Evolutionary conservation across 83 land plant species (phyloP), one percentile per base, ranked within the genome.

Genomic region (Thuja plicata): DNA sequence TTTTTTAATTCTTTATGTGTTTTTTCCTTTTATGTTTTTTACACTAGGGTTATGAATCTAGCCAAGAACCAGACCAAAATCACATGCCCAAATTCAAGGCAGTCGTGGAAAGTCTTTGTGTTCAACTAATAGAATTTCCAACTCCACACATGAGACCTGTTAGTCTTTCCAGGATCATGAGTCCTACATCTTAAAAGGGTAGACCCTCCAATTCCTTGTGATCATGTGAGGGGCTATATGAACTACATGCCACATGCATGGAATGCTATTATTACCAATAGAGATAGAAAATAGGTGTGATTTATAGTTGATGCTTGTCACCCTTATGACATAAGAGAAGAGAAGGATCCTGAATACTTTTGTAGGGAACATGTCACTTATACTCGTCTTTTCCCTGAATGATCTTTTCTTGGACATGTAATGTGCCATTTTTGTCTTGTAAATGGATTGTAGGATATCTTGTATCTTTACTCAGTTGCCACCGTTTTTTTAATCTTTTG

Each of bases 201-300:
- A 89, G 94, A 94, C 86, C 99, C 99, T 85, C 94, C 94, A 40
- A 89, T 98, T 45, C 99, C 96, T 43, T 98, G 99, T 91, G 99
- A 97, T 91, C 94, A 97, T 79, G 95, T 98, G 0, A 93, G 99
- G 84, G 99, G 99, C 32, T 98, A 97, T 90, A 70, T 97, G 89
- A 99, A 97, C 91, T 98, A 95, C 82, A 89, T 89, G 90, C 97
- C 99, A 60, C 99, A 98, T 94, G 99, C 99, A 12, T 98, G 99
- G 99, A 98, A 98, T 92, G 92, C 90, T 6, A 85, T 97, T 90
- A 88, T 94, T 41, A 86, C 94, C 11, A 92, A 90, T 86, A 94
- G 79, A 87, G 92, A 89, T 41, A 90, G 90, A 54, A 82, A 87
- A 54, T 92, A 89, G 89, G 91, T 92, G 62, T 94, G 99, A 35